Base-by-base conservation (phyloP, 768 basidiomycete species). In the Fomitopsis pulvina region DNA sequence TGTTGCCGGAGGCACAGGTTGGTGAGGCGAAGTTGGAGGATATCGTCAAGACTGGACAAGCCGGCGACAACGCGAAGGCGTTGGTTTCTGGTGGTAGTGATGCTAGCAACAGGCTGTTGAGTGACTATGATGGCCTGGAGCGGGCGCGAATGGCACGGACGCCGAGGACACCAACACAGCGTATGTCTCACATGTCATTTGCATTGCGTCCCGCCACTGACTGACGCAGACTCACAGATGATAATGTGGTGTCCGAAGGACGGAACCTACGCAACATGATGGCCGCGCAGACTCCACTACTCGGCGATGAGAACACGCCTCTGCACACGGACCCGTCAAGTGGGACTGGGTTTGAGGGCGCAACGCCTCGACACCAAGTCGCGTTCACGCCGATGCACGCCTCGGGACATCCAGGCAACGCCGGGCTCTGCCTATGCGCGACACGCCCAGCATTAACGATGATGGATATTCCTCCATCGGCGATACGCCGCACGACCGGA, bases 251-350 rank as follows among this genome's bases (percentile, higher is more conserved):
- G 77, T 79, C 87, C 52, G 96, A 99, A 66, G 96, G 95, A 8
- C 80, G 94, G 28, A 98, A 98, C 68, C 69, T 98, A 21, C 87
- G 95, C 20, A 95, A 92, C 60, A 89, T 99, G 92, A 84, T 83
- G 10, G 84, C 85, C 38, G 78, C 79, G 3, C 94, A 98, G 68
- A 99, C 96, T 0, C 96, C 96, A 14, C 74, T 99, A 1, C 78
- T 98, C 11, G 96, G 96, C 3, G 92, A 98, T 43, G 95, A 98
- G 68, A 99, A 99, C 66, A 98, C 96, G 0, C 96, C 94, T 11
- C 66, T 98, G 42, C 95, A 94, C 62, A 67, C 71, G 6, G 74
- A 74, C 1, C 73, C 81, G 20, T 79, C 74, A n/a, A 85, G 82
- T 12, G 89, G 91, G 11, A 92, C 92, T 6, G 96, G 96, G 2